phyloP scores from a whole-genome alignment of 73 alveolate species.

The Durusdinium trenchii region DNA sequence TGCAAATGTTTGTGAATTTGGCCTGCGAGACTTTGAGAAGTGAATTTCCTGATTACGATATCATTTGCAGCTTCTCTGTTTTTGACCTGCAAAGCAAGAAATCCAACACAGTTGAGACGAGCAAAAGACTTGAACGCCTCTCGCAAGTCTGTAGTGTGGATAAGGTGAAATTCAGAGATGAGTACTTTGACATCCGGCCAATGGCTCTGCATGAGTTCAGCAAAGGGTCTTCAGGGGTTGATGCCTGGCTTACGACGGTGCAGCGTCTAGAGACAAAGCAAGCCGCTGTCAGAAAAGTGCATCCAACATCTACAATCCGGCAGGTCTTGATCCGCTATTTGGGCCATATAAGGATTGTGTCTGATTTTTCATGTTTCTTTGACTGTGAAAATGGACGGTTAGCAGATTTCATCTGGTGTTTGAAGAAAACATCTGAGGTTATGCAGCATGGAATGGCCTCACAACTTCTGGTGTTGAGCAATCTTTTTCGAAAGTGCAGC shows the following conservation, averaged over 20 bases:
- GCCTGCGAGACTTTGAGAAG: background rate
- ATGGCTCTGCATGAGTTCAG: background rate
- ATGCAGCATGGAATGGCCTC: conserved; percentile 1
- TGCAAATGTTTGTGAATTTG: background rate
- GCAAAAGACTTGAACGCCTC: background rate
- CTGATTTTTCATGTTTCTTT: background rate
- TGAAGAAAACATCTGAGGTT: background rate
- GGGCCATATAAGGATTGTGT: background rate
- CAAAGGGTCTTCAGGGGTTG: background rate
- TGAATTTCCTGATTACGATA: background rate
- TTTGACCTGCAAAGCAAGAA: background rate
- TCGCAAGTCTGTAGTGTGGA: background rate
- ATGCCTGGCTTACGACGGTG: background rate
- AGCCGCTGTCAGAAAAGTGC: background rate
- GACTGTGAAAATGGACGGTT: background rate
- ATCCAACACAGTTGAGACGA: background rate
- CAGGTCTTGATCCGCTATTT: background rate
- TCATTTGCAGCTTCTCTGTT: background rate
- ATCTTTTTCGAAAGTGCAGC: background rate
- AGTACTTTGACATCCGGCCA: background rate
- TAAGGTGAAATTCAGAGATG: background rate
- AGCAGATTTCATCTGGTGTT: background rate
- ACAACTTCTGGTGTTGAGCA: conserved; percentile 29
- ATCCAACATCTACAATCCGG: background rate
- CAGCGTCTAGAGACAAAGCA: background rate